A percentile compares a stretch with the other conserved stretches of the same genome.
phyloP scores from a whole-genome alignment of 2,329 filamentous ascomycete species.

The Endothia cerciana region DNA sequence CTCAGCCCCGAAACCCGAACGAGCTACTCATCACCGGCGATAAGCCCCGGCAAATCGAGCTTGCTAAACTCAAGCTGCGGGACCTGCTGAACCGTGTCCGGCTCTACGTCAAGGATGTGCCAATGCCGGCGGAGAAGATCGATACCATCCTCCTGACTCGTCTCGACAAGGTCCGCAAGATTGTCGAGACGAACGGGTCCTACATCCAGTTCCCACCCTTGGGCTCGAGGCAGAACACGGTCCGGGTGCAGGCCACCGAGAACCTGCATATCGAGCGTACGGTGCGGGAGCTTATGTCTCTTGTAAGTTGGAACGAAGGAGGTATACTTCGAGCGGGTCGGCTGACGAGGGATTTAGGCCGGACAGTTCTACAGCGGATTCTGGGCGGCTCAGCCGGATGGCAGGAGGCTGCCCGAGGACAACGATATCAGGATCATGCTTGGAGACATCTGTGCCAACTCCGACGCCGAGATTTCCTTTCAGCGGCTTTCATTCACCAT shows the following conservation, averaged over 20 bases:
- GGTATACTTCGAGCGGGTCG: slow-evolving; percentile 18
- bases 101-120: slow-evolving; percentile 88
- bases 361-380: slow-evolving; percentile 97
- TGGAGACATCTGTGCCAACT: slow-evolving; percentile 93
- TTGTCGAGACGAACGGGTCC: slow-evolving; percentile 94
- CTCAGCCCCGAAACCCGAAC: slow-evolving; percentile 78
- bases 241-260: slow-evolving; percentile 91
- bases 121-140: slow-evolving; percentile 88
- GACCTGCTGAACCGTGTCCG: slow-evolving; percentile 82
- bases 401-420: slow-evolving; percentile 62
- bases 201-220: slow-evolving; percentile 91
- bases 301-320: slow-evolving; percentile 62
- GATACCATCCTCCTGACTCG: slow-evolving; percentile 91
- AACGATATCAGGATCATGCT: slow-evolving; percentile 88
- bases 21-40: slow-evolving; percentile 97
- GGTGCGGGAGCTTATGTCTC: slow-evolving; percentile 91
- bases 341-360: slow-evolving; percentile 58
- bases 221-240: slow-evolving; percentile 80
- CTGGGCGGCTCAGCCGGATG: slow-evolving; percentile 86
- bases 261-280: slow-evolving; percentile 94
- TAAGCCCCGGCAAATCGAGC: slow-evolving; percentile 78
- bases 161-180: slow-evolving; percentile 95
- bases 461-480: slow-evolving; percentile 91
- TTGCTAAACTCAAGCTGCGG: slow-evolving; percentile 89
- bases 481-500: slow-evolving; percentile 94